phyloP scores from a whole-genome alignment of 257 asterid species.

The Lycium ferocissimum region DNA sequence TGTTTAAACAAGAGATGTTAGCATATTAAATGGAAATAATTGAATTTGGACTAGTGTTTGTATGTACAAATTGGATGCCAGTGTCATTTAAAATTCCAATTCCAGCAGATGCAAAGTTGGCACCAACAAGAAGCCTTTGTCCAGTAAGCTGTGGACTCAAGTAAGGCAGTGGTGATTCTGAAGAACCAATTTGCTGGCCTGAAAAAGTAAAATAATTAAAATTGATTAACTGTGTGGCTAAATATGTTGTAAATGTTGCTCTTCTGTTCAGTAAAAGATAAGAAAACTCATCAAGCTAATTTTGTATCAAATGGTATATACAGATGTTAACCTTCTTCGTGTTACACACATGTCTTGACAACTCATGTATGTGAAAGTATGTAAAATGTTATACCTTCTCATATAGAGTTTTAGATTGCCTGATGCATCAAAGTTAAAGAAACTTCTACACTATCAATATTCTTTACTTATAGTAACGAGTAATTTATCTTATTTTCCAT shows the following conservation, averaged over 20 bases:
- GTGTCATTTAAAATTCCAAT: slow-evolving; percentile 86
- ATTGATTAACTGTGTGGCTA: neutral
- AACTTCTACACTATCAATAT: neutral
- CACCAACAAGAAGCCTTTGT: slow-evolving; percentile 65
- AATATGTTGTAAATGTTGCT: neutral
- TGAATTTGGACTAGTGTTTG: neutral
- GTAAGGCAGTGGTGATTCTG: slow-evolving; percentile 74
- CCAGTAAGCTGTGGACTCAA: slow-evolving; percentile 65
- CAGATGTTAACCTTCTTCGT: neutral
- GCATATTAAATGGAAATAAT: neutral
- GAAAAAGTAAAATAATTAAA: neutral
- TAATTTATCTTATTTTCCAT: neutral
- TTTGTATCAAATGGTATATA: neutral
- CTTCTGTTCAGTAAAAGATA: neutral
- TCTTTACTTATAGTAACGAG: neutral
- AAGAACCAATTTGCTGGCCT: slow-evolving; percentile 71
- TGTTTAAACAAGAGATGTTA: neutral
- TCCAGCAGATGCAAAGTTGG: slow-evolving; percentile 89
- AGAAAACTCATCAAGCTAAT: neutral
- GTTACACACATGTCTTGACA: neutral
- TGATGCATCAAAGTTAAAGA: no score
- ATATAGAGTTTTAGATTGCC: no score
- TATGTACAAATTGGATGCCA: slow-evolving; percentile 78
- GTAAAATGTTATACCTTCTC: neutral
- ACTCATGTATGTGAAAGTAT: neutral